Evolutionary conservation across 2,329 filamentous ascomycete species (phyloP).

Genomic region (Trichophyton verrucosum): DNA sequence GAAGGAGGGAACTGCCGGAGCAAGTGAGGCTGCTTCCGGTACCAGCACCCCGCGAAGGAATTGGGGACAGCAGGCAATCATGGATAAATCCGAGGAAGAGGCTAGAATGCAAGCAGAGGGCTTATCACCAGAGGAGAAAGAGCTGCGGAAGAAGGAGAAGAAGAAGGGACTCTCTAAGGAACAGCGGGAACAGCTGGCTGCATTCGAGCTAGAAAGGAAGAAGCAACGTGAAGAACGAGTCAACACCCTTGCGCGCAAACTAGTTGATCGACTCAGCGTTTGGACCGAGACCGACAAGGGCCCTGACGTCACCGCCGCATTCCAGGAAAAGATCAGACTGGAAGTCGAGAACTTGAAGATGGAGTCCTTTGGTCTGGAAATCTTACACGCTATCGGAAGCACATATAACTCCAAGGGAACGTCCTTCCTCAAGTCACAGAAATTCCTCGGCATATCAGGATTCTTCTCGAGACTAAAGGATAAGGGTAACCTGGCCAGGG

Average conservation of each 20-base stretch:
- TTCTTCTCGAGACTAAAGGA: conserved; percentile 93
- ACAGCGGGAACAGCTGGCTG: conserved; percentile 80
- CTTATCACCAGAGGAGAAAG: conserved; percentile 60
- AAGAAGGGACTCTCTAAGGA: conserved; percentile 82
- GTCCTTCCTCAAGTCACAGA: conserved; percentile 82
- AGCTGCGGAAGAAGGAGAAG: conserved; percentile 68
- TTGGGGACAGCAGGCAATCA: conserved; percentile 72
- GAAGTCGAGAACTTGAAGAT: conserved; percentile 98
- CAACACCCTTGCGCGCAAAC: conserved; percentile 67
- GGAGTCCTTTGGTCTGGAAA: conserved; percentile 95
- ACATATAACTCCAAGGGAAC: conserved; percentile 84
- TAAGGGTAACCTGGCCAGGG: conserved; percentile 92
- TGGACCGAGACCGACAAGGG: conserved; percentile 97
- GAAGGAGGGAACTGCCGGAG: conserved; percentile 1
- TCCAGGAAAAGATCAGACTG: conserved; percentile 84
- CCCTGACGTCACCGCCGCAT: conserved; percentile 69
- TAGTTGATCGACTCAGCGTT: conserved; percentile 77
- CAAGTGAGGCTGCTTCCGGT: conserved; percentile 24
- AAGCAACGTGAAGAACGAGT: conserved; percentile 81
- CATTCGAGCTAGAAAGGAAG: conserved; percentile 75
- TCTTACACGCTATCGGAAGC: conserved; percentile 83
- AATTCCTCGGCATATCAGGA: conserved; percentile 88
- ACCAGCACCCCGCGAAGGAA: conserved; percentile 39
- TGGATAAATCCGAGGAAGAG: conserved; percentile 75
- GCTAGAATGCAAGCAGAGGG: conserved; percentile 51